phyloP scores from a whole-genome alignment of 169 alveolate species.

The Plasmodium inui region DNA sequence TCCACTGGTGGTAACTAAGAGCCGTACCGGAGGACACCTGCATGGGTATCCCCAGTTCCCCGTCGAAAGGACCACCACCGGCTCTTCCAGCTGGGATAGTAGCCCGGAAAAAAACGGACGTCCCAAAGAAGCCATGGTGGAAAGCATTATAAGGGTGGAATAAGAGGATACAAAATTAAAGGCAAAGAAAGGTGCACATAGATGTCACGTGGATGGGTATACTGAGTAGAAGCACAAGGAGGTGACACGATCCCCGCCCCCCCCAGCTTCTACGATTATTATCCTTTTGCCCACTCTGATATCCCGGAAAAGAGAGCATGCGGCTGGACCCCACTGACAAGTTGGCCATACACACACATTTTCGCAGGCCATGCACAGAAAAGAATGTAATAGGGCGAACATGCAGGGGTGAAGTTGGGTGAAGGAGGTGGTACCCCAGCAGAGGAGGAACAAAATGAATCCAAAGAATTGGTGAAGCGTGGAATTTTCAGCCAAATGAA shows the following conservation, averaged over 20 bases:
- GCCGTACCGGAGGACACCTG: not conserved
- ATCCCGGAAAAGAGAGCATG: not conserved
- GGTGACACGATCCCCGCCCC: not conserved
- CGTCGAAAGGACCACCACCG: not conserved
- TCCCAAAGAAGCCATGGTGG: not conserved
- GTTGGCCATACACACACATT: not conserved
- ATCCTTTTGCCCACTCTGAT: not conserved
- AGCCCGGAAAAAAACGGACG: not conserved
- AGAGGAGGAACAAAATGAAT: not conserved
- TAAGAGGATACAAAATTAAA: not conserved
- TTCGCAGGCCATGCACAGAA: not conserved
- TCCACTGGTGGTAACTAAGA: not conserved
- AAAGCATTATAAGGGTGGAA: not conserved
- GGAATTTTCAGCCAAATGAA: not conserved
- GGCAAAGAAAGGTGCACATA: not conserved
- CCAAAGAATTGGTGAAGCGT: not conserved
- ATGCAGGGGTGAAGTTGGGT: no score
- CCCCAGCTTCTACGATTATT: not conserved
- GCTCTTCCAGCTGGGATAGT: not conserved
- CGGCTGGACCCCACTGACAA: not conserved
- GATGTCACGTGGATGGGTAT: not conserved
- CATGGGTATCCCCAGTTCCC: not conserved
- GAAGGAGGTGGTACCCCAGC: not conserved
- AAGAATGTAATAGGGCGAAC: not conserved
- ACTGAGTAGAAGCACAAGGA: not conserved